Conservation (phyloP, 2,329 filamentous ascomycete species). For the Curvularia hawaiiensis region DNA sequence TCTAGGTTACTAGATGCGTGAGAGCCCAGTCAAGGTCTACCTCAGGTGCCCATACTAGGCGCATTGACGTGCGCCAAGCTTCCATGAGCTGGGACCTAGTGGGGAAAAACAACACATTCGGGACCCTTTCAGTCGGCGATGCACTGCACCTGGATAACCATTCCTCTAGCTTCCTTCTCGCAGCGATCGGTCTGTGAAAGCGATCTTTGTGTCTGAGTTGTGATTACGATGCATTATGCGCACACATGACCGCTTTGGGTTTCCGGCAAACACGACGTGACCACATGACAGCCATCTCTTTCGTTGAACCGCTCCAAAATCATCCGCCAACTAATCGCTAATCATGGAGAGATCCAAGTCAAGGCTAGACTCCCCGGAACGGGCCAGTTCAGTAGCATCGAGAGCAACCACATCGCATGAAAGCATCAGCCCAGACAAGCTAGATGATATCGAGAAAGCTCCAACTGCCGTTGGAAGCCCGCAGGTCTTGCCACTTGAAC, state of each 20-base stretch:
- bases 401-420: constrained; percentile 34
- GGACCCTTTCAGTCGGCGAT: constrained; percentile 3
- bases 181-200: not conserved
- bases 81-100: not conserved
- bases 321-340: constrained; percentile 5
- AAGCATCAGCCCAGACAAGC: constrained; percentile 30
- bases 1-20: too few species aligned
- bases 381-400: constrained; percentile 31
- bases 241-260: constrained; percentile 1
- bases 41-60: not conserved
- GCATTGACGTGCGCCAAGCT: constrained; percentile 17
- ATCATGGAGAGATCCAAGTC: constrained; percentile 30
- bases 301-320: constrained; percentile 1
- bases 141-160: not conserved
- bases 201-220: not conserved
- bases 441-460: constrained; percentile 34
- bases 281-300: constrained; percentile 6
- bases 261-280: constrained; percentile 6
- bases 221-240: constrained; percentile 3
- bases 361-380: constrained; percentile 30
- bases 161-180: not conserved
- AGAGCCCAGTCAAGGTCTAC: too few species aligned
- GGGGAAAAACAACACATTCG: constrained; percentile 3
- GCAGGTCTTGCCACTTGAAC: constrained; percentile 30
- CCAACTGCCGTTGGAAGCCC: constrained; percentile 35